These are phyloP conservation scores for Candida dajiaensis DNA, from an alignment of 805 yeast species.

Conservation along the genomic window DNA sequence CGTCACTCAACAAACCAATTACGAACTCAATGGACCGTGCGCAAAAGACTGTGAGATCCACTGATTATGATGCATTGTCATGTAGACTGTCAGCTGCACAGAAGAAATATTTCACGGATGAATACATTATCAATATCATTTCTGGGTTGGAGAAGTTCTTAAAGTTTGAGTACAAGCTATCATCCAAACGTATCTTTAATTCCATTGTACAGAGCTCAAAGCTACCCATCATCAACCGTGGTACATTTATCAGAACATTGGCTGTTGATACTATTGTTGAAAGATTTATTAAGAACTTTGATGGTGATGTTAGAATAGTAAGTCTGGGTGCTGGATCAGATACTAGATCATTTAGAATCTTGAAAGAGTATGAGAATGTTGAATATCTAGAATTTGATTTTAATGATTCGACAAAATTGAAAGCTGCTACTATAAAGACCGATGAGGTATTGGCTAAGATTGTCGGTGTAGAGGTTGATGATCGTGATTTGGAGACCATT, in stretches of 20 bases:
- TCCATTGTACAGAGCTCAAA: constrained; percentile 14
- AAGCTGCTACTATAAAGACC: constrained; percentile 23
- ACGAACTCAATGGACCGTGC: constrained; percentile 7
- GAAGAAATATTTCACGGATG: constrained; percentile 42
- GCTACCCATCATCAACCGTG: constrained; percentile 63
- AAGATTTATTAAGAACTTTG: constrained; percentile 31
- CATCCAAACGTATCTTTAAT: constrained; percentile 15
- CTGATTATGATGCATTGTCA: constrained; percentile 69
- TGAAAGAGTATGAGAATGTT: constrained; percentile 25
- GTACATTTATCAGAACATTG: constrained; percentile 57
- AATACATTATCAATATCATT: constrained; percentile 12
- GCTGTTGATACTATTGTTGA: constrained; percentile 44
- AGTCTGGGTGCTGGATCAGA: constrained; percentile 71
- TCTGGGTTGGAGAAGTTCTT: constrained; percentile 17
- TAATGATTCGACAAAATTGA: constrained; percentile 38
- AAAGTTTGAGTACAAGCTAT: constrained; percentile 17
- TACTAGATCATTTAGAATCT: constrained; percentile 39
- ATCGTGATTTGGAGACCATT: constrained; percentile 2
- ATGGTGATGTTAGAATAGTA: constrained; percentile 41
- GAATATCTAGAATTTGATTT: constrained; percentile 48
- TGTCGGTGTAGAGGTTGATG: constrained; percentile 8
- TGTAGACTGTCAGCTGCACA: constrained; percentile 51
- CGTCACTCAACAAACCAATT: not conserved
- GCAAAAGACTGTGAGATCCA: constrained; percentile 24
- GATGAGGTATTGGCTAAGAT: constrained; percentile 8